Conservation (phyloP, 768 basidiomycete species). For the Jaapia argillacea region DNA sequence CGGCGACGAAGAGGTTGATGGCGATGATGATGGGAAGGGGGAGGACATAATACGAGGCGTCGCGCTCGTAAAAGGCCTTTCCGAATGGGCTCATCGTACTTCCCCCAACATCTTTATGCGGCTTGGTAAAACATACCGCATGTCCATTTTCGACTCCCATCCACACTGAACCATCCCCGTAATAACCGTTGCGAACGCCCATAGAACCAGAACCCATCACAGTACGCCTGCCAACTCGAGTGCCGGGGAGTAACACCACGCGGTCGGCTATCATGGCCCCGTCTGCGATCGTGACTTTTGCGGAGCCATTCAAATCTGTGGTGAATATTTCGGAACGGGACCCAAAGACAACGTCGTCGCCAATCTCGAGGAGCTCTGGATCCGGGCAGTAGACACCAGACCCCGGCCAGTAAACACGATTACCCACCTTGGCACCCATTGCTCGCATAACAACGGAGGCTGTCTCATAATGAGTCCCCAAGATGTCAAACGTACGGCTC, state of each 20-base stretch:
- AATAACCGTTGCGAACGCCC: constrained; percentile 28
- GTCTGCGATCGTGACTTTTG: constrained; percentile 27
- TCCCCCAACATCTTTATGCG: constrained; percentile 17
- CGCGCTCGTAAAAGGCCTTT: constrained; percentile 29
- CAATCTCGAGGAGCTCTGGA: constrained; percentile 37
- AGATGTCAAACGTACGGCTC: constrained; percentile 28
- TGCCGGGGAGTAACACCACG: constrained; percentile 33
- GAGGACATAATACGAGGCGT: constrained; percentile 30
- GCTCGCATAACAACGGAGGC: constrained; percentile 34
- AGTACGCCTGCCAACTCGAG: constrained; percentile 26
- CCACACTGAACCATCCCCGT: constrained; percentile 35
- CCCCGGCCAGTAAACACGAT: constrained; percentile 38
- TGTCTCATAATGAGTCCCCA: constrained; percentile 35
- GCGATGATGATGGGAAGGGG: constrained; percentile 27
- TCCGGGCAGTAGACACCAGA: constrained; percentile 35
- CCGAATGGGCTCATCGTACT: constrained; percentile 29
- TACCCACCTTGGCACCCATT: constrained; percentile 42
- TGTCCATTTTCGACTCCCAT: constrained; percentile 35
- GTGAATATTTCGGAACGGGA: constrained; percentile 35
- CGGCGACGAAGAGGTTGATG: constrained; percentile 27
- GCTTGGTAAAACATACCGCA: constrained; percentile 25
- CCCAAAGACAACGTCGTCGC: constrained; percentile 40
- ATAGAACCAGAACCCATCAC: constrained; percentile 40
- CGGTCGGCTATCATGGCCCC: constrained; percentile 46
- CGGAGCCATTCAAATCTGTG: constrained; percentile 30